These are phyloP conservation scores for Cornus kousa DNA, from an alignment of 148 eudicot species.

Conservation along the genomic window DNA sequence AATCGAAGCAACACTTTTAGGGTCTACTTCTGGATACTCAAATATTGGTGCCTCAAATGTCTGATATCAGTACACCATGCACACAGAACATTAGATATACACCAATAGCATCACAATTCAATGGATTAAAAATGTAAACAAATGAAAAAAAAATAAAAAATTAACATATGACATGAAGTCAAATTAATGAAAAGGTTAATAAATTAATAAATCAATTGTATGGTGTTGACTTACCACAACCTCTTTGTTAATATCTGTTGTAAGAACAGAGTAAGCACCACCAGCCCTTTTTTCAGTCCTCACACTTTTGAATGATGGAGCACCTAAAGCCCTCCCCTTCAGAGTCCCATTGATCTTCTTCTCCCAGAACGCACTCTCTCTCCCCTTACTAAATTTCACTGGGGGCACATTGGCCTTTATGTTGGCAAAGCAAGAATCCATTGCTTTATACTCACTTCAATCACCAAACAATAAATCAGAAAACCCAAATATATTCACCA, in stretches of 20 bases:
- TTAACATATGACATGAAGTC: background rate
- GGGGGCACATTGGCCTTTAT: slow-evolving; percentile 8
- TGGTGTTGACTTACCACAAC: slow-evolving; percentile 29
- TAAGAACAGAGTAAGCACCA: slow-evolving; percentile 37
- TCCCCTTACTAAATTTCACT: background rate
- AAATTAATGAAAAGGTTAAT: background rate
- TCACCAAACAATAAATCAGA: background rate
- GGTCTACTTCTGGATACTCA: slow-evolving; percentile 59
- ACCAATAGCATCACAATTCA: slow-evolving; percentile 1
- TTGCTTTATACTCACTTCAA: slow-evolving; percentile 6
- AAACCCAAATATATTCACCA: background rate
- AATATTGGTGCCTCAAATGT: slow-evolving; percentile 37
- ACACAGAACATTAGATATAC: background rate
- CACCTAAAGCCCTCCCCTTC: slow-evolving; percentile 25
- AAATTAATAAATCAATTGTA: background rate
- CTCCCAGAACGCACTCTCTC: slow-evolving; percentile 25
- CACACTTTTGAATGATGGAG: slow-evolving; percentile 24
- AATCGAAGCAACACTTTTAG: slow-evolving; percentile 78
- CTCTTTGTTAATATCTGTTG: slow-evolving; percentile 42
- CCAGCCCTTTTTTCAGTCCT: slow-evolving; percentile 5
- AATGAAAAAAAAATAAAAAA: background rate
- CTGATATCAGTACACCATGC: slow-evolving; percentile 25
- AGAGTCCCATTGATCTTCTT: slow-evolving; percentile 30
- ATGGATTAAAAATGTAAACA: background rate
- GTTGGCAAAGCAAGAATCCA: slow-evolving; percentile 19